phyloP scores from a whole-genome alignment of 495 filamentous ascomycete genomes.

The Trichoderma reesei region DNA sequence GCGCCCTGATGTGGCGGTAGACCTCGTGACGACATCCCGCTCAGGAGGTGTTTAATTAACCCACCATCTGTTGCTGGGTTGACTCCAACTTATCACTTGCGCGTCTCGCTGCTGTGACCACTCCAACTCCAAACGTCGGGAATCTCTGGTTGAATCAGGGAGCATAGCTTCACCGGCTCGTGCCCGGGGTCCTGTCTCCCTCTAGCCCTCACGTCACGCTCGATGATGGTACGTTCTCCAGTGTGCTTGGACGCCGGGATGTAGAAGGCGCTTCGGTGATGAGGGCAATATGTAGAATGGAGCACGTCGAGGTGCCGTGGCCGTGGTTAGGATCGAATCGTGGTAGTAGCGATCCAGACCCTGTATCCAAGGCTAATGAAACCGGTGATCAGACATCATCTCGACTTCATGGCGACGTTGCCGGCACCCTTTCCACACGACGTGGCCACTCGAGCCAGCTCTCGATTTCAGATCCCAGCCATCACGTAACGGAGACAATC shows the following conservation, averaged over 20 bases:
- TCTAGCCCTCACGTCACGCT: constrained; percentile 13
- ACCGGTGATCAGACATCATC: constrained; percentile 39
- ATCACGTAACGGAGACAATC: constrained; percentile 97
- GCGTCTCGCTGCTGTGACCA: neutral
- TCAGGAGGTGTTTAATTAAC: neutral
- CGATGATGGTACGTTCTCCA: constrained; percentile 26
- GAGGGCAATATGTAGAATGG: neutral
- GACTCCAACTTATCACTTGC: neutral
- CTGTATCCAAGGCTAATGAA: neutral
- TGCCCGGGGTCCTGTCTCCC: neutral
- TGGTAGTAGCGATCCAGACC: neutral
- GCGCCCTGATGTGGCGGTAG: neutral
- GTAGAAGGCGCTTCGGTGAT: neutral
- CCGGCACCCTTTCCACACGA: constrained; percentile 44
- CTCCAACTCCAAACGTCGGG: neutral
- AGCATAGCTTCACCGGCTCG: neutral
- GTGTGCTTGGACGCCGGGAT: neutral
- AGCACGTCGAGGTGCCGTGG: neutral
- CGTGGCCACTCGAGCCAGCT: constrained; percentile 46
- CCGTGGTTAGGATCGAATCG: neutral
- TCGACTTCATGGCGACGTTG: constrained; percentile 41
- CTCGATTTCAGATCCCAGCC: constrained; percentile 55
- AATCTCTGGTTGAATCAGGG: neutral
- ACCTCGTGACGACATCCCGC: neutral
- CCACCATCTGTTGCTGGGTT: neutral